Base-by-base conservation (phyloP, 306 rosid species). In the Trichosanthes cucumerina region DNA sequence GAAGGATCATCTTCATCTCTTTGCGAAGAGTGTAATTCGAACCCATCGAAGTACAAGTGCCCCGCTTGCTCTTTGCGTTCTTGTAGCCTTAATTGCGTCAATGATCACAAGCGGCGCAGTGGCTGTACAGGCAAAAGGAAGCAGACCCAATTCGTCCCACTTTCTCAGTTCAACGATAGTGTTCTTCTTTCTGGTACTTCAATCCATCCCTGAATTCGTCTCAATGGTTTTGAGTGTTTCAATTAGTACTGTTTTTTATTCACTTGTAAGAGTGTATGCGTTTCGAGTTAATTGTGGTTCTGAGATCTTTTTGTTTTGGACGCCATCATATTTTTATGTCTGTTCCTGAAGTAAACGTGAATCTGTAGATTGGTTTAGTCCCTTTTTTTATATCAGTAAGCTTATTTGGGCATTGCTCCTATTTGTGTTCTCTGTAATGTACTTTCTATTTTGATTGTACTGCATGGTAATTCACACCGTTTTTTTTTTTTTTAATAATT, bases 51-150 rank as follows among this genome's bases (percentile, higher is more conserved):
- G 76, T 96, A 91, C 84, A 92, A 85, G 77, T 96, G 99, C 77
- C 99, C 99, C 1, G 89, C 93, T 41, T 96, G 98, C 86, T 88
- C 93, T 41, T 14, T 81, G n/a, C 91, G 88, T 64, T 88, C 98
- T 33, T 96, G 98, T 75, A 78, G 93, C 79, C 95, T 94, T 12
- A 80, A 86, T 18, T 95, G 98, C 81, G 97, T 95, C 43, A 95
- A 95, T 72, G 85, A 91, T 43, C 99, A 95, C 88, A 95, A 95
- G 81, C 78, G 24, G 39, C 93, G 89, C 53, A 83, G 87, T 10
- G 88, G 90, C 24, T 95, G 99, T 77, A 88, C 81, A 0, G 99
- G 99, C 21, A 91, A 88, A 85, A 89, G 97, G 84, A 80, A 77
- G 58, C 91, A 79, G 76, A 87, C 92, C 52, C 81, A 88, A 10